Evolutionary conservation across 2,329 filamentous ascomycete genomes (phyloP), one percentile per base, ranked within the genome.

Genomic region (Cytospora mali): DNA sequence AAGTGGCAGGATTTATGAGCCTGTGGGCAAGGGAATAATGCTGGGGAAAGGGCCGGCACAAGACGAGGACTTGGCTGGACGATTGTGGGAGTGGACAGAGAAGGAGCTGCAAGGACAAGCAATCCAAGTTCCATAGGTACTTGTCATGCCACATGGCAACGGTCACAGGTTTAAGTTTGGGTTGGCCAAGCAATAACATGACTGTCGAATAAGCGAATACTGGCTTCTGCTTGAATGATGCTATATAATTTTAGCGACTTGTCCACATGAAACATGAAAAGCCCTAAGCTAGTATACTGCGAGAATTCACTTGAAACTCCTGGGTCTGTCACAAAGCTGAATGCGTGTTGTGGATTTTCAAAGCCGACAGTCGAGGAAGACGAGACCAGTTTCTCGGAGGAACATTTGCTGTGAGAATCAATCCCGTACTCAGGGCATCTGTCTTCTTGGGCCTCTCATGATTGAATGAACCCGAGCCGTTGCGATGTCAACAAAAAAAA

Each of bases 1-100:
- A 68, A 68, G 54, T 33, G 75, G 75, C 9, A 69, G 69, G 54
- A 75, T 73, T 53, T 78, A 77, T 64, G 71, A 71, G 58, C 75
- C 76, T 4, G 69, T 77, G 21, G 75, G 71, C 0, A 58, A 14
- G 55, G 55, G 42, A 4, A 29, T 21, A 4, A 29, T 21, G 3
- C 16, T 58, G 46, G 46, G 39, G 46, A 42, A 50, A 6, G 64
- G 62, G 31, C 35, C 58, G 27, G 59, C 64, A 16, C 62, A 59
- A 46, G 68, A 76, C 62, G 51, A 62, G 35, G 64, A 69, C 28
- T 58, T 75, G 55, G 70, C 69, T 3, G 58, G 62, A 28, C 68
- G 67, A 50, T 46, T 76, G 14, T 75, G 71, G 73, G 70, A 72
- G 2, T 75, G 73, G 72, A 75, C 71, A 39, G 69, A 74, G 62